Evolutionary conservation across 2,329 filamentous ascomycete species (phyloP).

Genomic region (Colletotrichum liaoningense): DNA sequence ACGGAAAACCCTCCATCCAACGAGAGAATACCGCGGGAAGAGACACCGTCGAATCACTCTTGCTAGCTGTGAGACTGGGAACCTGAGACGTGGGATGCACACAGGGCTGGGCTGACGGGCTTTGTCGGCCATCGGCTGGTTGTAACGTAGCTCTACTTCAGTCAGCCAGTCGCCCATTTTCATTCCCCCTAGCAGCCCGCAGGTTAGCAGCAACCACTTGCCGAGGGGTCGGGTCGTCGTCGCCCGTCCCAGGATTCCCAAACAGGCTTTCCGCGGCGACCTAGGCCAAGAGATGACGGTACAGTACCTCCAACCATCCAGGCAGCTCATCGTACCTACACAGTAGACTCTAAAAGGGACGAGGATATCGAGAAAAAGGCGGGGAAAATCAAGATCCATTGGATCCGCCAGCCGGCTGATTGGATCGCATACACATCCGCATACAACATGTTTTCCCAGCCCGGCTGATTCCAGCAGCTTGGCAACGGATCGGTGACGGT

Average conservation of each 20-base stretch:
- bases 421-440: conserved; percentile 11
- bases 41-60: not conserved
- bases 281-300: not conserved
- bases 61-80: not conserved
- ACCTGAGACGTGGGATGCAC: conserved; percentile 17
- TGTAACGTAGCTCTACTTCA: not conserved
- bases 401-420: conserved; percentile 17
- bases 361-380: not conserved
- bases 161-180: not conserved
- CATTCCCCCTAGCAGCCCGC: not conserved
- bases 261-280: not conserved
- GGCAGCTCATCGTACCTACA: not conserved
- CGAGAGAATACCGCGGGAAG: not conserved
- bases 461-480: conserved; percentile 8
- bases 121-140: not conserved
- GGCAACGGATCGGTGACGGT: not conserved
- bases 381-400: not conserved
- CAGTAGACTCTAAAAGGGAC: not conserved
- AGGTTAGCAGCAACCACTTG: not conserved
- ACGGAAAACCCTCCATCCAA: not conserved
- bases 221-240: not conserved
- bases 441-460: not conserved
- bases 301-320: not conserved
- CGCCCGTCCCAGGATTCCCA: not conserved
- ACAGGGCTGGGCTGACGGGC: conserved; percentile 26